Evolutionary conservation across 2,329 filamentous ascomycete genomes (phyloP).

Genomic region (Claviceps lovelessii): DNA sequence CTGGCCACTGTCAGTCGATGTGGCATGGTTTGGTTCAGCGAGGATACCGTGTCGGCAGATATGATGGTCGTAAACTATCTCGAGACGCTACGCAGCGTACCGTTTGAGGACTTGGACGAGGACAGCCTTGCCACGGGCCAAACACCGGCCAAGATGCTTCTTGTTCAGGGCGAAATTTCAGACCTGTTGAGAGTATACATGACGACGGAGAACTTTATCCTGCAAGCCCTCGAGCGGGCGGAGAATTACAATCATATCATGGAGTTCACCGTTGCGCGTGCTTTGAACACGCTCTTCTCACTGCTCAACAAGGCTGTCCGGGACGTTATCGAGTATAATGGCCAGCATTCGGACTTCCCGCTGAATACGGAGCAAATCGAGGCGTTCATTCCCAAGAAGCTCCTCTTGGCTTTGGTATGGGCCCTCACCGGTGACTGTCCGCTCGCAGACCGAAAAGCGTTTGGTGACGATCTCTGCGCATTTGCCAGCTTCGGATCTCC

Average conservation of each 20-base stretch:
- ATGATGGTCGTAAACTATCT: conserved; percentile 94
- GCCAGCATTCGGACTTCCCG: conserved; percentile 86
- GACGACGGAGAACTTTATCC: conserved; percentile 65
- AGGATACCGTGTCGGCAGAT: conserved; percentile 81
- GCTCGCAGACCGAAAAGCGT: conserved; percentile 69
- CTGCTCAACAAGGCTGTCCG: conserved; percentile 87
- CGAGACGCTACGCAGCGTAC: conserved; percentile 62
- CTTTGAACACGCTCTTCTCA: conserved; percentile 85
- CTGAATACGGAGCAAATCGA: conserved; percentile 83
- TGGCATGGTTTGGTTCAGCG: conserved; percentile 99
- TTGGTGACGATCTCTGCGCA: conserved; percentile 71
- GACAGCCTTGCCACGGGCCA: conserved; percentile 67
- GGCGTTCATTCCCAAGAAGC: conserved; percentile 80
- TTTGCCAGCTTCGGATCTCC: conserved; percentile 80
- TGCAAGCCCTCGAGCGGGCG: conserved; percentile 62
- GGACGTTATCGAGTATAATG: conserved; percentile 89
- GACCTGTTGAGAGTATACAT: conserved; percentile 65
- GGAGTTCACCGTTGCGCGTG: conserved; percentile 87
- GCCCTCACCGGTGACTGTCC: conserved; percentile 92
- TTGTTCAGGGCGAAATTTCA: conserved; percentile 65
- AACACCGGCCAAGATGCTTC: conserved; percentile 62
- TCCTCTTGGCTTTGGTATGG: conserved; percentile 87
- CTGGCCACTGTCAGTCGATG: conserved; percentile 98
- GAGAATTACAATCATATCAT: conserved; percentile 86
- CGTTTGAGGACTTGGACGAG: conserved; percentile 92